phyloP scores from a whole-genome alignment of 1,139 yeast genomes.

The Scheffersomyces illinoinensis region DNA sequence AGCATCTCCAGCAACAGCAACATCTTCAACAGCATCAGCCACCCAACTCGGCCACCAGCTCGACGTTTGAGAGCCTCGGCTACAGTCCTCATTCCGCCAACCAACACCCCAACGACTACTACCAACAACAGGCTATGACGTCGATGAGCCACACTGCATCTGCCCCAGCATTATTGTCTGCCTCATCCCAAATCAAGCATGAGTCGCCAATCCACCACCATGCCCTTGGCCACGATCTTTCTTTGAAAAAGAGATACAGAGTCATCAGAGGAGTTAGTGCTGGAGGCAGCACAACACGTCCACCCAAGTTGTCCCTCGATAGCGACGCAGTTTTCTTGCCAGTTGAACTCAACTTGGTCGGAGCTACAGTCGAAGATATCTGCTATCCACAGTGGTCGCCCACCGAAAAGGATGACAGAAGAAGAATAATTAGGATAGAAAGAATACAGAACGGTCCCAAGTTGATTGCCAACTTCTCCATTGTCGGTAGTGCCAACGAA shows the following conservation, averaged over 20 bases:
- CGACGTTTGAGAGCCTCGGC: neutral
- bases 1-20: neutral
- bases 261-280: conserved; percentile 59
- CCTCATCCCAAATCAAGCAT: neutral
- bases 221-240: neutral
- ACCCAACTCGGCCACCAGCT: neutral
- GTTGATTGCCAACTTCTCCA: conserved; percentile 48
- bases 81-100: neutral
- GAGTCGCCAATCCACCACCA: neutral
- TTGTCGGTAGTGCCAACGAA: conserved; percentile 53
- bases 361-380: conserved; percentile 47
- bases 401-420: conserved; percentile 47
- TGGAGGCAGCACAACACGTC: conserved; percentile 58
- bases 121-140: conserved; percentile 1
- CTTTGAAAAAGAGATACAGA: conserved; percentile 30
- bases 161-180: neutral
- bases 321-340: conserved; percentile 41
- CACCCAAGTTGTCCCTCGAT: conserved; percentile 47
- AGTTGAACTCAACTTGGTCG: conserved; percentile 44
- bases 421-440: conserved; percentile 61
- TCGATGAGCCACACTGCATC: conserved; percentile 2
- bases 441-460: conserved; percentile 50
- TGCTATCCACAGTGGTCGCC: conserved; percentile 53
- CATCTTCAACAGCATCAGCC: neutral
- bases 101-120: neutral